Evolutionary conservation across 805 yeast genomes (phyloP).

Genomic region (Candida cerambycidarum): DNA sequence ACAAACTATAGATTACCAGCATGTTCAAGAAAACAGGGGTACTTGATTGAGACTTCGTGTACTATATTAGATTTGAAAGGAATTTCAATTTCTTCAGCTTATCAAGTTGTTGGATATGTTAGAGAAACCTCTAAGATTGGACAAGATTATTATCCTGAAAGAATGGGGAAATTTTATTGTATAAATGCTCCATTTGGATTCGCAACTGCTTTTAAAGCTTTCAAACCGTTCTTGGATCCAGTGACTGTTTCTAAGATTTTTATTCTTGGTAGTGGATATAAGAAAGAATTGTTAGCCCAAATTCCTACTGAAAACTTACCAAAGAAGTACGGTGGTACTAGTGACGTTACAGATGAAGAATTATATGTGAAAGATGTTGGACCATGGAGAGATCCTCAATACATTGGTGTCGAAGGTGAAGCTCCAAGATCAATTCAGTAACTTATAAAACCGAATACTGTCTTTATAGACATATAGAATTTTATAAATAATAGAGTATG

Average conservation of each 20-base stretch:
- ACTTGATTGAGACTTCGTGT: slow-evolving; percentile 90
- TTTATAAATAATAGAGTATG: no score
- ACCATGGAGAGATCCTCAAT: slow-evolving; percentile 93
- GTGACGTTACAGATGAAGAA: slow-evolving; percentile 72
- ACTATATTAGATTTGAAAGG: slow-evolving; percentile 95
- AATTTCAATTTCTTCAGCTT: slow-evolving; percentile 79
- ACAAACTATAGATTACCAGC: slow-evolving; percentile 86
- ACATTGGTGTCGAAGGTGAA: slow-evolving; percentile 92
- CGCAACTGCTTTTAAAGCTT: slow-evolving; percentile 85
- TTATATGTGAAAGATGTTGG: slow-evolving; percentile 87
- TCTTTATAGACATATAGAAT: slow-evolving; percentile 14
- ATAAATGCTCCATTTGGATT: slow-evolving; percentile 98
- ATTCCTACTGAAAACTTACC: slow-evolving; percentile 94
- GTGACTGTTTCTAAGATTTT: slow-evolving; percentile 95
- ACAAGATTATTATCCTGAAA: slow-evolving; percentile 96
- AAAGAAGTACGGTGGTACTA: slow-evolving; percentile 81
- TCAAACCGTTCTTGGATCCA: slow-evolving; percentile 94
- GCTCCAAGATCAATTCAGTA: slow-evolving; percentile 54
- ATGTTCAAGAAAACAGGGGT: slow-evolving; percentile 78
- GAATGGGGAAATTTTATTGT: slow-evolving; percentile 96
- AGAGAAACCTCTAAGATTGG: slow-evolving; percentile 93
- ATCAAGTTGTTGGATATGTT: slow-evolving; percentile 83
- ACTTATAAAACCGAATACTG: no score
- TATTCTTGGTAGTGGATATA: slow-evolving; percentile 77
- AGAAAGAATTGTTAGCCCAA: slow-evolving; percentile 83